Evolutionary conservation across 192 early-diverging fungal species (phyloP), one percentile per base, ranked within the genome.

Genomic region (Backusella parvicylindrica): DNA sequence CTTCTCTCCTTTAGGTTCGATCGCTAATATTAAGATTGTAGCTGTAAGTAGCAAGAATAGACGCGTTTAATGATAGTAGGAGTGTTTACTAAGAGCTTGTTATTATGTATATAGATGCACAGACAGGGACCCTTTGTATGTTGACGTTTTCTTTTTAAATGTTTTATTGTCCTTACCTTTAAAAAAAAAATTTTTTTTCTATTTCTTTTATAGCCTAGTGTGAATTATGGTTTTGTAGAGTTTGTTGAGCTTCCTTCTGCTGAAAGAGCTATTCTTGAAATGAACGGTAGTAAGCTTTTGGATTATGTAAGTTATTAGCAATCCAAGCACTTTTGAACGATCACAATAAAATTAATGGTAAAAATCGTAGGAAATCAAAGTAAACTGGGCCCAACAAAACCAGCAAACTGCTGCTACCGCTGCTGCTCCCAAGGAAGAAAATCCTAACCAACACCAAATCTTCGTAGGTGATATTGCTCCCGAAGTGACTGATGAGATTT

Each of bases 141-240:
- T 64, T 35, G 26, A 33, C 40, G 18, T 73, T 28, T 31, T 21
- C 15, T 72, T 38, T 49, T 38, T 60, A n/a, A n/a, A n/a, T 16
- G 1, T 31, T 60, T 35, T 72, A 36, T 50, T 56, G 7, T 37
- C 31, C 18, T 28, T 72, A 9, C 31, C 8, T 43, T 1, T 47
- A 47, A 47, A 47, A 47, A 41, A 38, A 49, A 71, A 6, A 7
- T 47, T 41, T 41, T 32, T 41, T 33, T 43, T 40, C 12, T 71
- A 7, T 47, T 41, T 41, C n/a, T 41, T 33, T 43, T 40, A 13
- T 71, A 78, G 37, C 72, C 72, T 23, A 71, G 77, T 56, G 65
- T 94, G 71, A 94, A 94, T 83, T 97, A 93, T 84, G 95, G 94
- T 16, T 97, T 97, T 81, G 92, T 97, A 50, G 94, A 95, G 80